Evolutionary conservation across 140 eudicot genomes (phyloP), one percentile per base, ranked within the genome.

Genomic region (Flaveria floridana): DNA sequence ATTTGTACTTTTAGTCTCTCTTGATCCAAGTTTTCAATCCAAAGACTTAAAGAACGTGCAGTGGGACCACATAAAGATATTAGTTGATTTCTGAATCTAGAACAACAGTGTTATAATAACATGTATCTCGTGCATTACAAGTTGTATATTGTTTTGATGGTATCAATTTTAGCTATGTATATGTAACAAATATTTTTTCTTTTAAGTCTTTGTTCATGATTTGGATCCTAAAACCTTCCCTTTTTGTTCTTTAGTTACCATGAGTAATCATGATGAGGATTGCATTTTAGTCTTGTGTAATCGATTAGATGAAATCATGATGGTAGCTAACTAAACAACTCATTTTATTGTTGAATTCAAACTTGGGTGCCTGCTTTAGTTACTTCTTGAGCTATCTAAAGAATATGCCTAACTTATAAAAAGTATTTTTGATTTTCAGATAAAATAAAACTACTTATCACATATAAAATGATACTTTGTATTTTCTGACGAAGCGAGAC

Each of bases 1-100:
- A 73, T 65, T 72, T 63, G 65, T 73, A 73, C 79, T 57, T 72
- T 73, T 72, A 73, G 12, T 59, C 56, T 55, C 58, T 28, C 79
- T 42, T 73, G 79, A 79, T 79, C 79, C 62, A 79, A 73, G 79
- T 79, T 79, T 73, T 79, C 79, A 79, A 79, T 79, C 71, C 79
- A 79, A 79, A 65, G 79, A 73, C 75, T 34, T 65, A 73, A 65
- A 78, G 42, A 59, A 56, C 83, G 46, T 28, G 57, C 30, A 19
- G 71, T 73, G 75, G 83, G 75, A 30, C 83, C 79, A 56, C 28
- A 65, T 79, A 44, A 66, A 79, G 70, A 66, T 20, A 30, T 73
- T 46, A 20, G 44, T 44, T 16, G 65, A 42, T 16, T 55, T 65
- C 48, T 57, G 15, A 55, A 73, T 65, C 83, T 56, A 42, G 41